Base-by-base conservation (phyloP, 2,329 filamentous ascomycete species). In the Epichloe baconii region DNA sequence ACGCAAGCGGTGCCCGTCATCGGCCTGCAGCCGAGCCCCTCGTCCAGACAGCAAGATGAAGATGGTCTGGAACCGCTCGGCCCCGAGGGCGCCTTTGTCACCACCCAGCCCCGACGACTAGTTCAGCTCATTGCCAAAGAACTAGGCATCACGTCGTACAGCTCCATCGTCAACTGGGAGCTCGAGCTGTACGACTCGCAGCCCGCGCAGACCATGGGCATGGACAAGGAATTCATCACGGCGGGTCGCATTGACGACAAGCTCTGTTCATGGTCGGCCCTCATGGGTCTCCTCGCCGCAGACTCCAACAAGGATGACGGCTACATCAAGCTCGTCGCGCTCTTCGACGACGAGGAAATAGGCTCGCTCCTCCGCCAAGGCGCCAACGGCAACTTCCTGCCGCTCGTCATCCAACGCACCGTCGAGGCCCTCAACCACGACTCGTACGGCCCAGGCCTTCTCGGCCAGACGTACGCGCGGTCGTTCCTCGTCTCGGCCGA, bases 291-390 rank as follows among this genome's bases (percentile, higher is more conserved):
- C 0, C 74, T 96, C 31, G 81, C 84, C 47, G 80, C 83, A 17
- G 49, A 53, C 49, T 72, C 79, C 12, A 70, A 75, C 40, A 73
- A 67, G 57, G 71, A 77, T 10, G 78, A 84, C 54, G 77, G 82
- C n/a, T 78, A 84, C 50, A 82, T 97, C 68, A 94, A 94, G 69
- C 75, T 96, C 51, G 87, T 93, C 37, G 89, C 85, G n/a, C 83
- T 96, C 60, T 97, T 97, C 62, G 93, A 97, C 64, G 86, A 96
- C 61, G 93, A 98, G 68, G 93, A 98, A 68, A 95, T 98, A 54
- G 93, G 93, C 54, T 94, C 86, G 26, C 75, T 88, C 8, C 80
- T 96, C 48, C 86, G 91, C 51, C 91, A 97, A 70, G 93, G 93
- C 54, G 93, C 93, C 5, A 78, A 79, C 49, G 83, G 87, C 51